phyloP scores from a whole-genome alignment of 2,329 filamentous ascomycete genomes.

The Lasiodiplodia sp. region DNA sequence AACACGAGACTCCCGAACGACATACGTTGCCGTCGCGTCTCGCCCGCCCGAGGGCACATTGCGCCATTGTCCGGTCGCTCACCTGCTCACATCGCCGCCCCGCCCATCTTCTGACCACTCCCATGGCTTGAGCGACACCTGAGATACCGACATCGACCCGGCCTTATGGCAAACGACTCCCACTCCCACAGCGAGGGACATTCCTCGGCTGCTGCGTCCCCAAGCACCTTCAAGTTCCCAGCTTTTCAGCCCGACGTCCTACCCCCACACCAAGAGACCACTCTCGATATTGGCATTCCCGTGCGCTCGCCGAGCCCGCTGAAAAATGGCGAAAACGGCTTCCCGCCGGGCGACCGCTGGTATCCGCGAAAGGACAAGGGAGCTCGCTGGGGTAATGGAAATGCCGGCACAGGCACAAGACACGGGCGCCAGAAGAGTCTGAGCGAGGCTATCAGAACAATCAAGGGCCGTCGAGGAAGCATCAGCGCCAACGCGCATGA shows the following conservation, averaged over 20 bases:
- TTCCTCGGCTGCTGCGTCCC: constrained; percentile 34
- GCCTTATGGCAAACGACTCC: constrained; percentile 29
- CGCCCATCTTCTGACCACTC: constrained; percentile 7
- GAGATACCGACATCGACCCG: constrained; percentile 12
- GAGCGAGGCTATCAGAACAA: constrained; percentile 83
- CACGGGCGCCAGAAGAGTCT: constrained; percentile 85
- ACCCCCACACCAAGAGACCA: constrained; percentile 45
- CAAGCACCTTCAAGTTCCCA: constrained; percentile 54
- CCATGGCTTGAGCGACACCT: constrained; percentile 30
- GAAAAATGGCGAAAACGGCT: constrained; percentile 31
- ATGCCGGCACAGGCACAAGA: constrained; percentile 39
- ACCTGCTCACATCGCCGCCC: constrained; percentile 8
- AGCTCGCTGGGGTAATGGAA: constrained; percentile 51
- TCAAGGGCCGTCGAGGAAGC: constrained; percentile 81
- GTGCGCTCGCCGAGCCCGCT: constrained; percentile 30
- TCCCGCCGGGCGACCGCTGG: constrained; percentile 63
- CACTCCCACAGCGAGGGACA: constrained; percentile 16
- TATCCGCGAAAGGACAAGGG: constrained; percentile 64
- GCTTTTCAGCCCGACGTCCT: constrained; percentile 53
- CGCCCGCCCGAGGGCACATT: constrained; percentile 10
- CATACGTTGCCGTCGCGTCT: constrained; percentile 28
- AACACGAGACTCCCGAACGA: constrained; percentile 25
- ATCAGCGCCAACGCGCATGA: constrained; percentile 93
- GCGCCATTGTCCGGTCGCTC: constrained; percentile 20
- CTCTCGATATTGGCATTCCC: constrained; percentile 28